Evolutionary conservation across 202 grass and related monocot species (phyloP).

Genomic region (Digitaria exilis): DNA sequence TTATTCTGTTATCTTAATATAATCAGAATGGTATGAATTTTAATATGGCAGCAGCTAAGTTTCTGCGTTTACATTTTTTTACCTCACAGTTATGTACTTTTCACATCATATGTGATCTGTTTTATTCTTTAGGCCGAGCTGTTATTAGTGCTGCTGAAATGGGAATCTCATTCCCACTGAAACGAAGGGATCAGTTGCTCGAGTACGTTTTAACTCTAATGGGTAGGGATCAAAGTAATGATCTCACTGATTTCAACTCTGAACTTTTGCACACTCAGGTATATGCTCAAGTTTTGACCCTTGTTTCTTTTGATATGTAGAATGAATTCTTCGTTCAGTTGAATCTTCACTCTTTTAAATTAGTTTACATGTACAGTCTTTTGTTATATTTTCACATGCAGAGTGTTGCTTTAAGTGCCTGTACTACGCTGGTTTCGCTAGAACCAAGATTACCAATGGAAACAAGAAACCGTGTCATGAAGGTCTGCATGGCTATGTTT

Average conservation of each 20-base stretch:
- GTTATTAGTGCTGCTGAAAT: constrained; percentile 91
- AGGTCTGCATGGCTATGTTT: constrained; percentile 55
- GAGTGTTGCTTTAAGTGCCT: constrained; percentile 93
- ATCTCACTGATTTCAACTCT: constrained; percentile 83
- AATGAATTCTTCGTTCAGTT: constrained; percentile 26
- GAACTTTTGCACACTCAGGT: constrained; percentile 97
- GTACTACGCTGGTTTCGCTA: constrained; percentile 94
- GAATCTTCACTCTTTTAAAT: constrained; percentile 31
- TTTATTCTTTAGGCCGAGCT: constrained; percentile 67
- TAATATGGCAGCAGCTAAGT: constrained; percentile 27
- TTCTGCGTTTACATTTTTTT: constrained; percentile 25
- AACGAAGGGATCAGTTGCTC: constrained; percentile 92
- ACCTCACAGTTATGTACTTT: constrained; percentile 11
- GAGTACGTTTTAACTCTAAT: constrained; percentile 96
- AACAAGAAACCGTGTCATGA: constrained; percentile 98
- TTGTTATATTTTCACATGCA: constrained; percentile 38
- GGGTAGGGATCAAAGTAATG: constrained; percentile 93
- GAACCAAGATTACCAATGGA: constrained; percentile 96
- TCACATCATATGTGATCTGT: constrained; percentile 25
- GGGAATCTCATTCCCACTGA: constrained; percentile 93
- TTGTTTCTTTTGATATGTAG: constrained; percentile 25
- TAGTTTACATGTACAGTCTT: constrained; percentile 19
- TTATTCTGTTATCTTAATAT: constrained; percentile 1
- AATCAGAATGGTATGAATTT: neutral
- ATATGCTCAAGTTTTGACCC: constrained; percentile 33